A percentile compares a stretch with the other conserved stretches of the same genome.
phyloP scores from a whole-genome alignment of 768 basidiomycete species.

The Dacryopinax primogenitus region DNA sequence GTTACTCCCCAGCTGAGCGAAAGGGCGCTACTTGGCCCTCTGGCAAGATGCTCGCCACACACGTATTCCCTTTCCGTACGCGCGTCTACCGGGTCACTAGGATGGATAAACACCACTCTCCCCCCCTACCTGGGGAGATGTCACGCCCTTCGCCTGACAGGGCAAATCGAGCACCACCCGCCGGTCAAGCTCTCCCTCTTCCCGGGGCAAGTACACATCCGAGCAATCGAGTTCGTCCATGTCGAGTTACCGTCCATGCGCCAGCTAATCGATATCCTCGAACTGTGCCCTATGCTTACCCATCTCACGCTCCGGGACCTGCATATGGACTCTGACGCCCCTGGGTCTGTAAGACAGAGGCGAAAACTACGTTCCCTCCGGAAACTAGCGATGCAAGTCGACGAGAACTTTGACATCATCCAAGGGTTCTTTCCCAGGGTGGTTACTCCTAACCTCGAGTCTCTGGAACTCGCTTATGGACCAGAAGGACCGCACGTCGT shows the following conservation, averaged over 20 bases:
- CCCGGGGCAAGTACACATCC: not conserved
- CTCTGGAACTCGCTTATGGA: not conserved
- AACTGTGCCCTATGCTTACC: not conserved
- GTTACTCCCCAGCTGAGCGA: not conserved
- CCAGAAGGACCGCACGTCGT: slow-evolving; percentile 3
- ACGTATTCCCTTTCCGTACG: not conserved
- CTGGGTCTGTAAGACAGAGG: not conserved
- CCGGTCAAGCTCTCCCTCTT: slow-evolving; percentile 2
- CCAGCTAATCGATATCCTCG: not conserved
- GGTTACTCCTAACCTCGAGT: not conserved
- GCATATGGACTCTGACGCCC: slow-evolving; percentile 1
- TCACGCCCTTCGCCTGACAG: not conserved
- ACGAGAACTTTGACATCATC: slow-evolving; percentile 9
- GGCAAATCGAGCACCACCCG: not conserved
- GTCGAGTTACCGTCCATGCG: slow-evolving; percentile 2
- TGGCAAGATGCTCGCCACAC: not conserved
- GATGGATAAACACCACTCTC: not conserved
- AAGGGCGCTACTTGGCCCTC: not conserved
- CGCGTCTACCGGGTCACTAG: not conserved
- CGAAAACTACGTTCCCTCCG: not conserved
- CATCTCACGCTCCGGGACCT: not conserved
- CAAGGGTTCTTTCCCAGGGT: not conserved
- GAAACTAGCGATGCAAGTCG: not conserved
- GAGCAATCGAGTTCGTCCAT: not conserved
- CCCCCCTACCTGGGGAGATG: not conserved